phyloP scores from a whole-genome alignment of 1,284 basidiomycete genomes.

The Microbotryum violaceum region DNA sequence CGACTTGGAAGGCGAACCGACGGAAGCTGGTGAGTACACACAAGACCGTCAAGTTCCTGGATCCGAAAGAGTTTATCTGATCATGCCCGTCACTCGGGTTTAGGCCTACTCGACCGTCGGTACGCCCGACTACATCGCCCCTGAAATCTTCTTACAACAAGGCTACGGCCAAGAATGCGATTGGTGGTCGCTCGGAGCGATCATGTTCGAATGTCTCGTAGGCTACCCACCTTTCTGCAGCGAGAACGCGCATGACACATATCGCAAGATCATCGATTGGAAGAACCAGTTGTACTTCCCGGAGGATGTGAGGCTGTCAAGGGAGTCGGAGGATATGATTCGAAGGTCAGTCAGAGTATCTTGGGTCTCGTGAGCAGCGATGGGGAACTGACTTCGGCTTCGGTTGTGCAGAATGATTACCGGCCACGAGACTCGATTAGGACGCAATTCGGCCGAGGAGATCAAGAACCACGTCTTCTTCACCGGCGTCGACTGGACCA shows the following conservation, averaged over 20 bases:
- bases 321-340: slow-evolving; percentile 87
- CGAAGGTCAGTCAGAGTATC: slow-evolving; percentile 48
- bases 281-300: slow-evolving; percentile 83
- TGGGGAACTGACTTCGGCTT: not conserved
- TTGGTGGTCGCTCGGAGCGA: slow-evolving; percentile 55
- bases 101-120: slow-evolving; percentile 97
- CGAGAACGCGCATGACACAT: slow-evolving; percentile 94
- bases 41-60: not conserved
- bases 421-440: slow-evolving; percentile 67
- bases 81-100: not conserved
- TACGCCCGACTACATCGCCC: slow-evolving; percentile 98
- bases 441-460: slow-evolving; percentile 59
- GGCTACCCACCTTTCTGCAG: slow-evolving; percentile 43
- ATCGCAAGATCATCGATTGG: slow-evolving; percentile 98
- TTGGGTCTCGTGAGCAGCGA: not conserved
- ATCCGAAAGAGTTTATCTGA: not conserved
- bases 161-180: slow-evolving; percentile 83
- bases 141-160: slow-evolving; percentile 95
- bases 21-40: slow-evolving; percentile 68
- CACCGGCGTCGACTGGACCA: slow-evolving; percentile 89
- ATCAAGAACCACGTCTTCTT: slow-evolving; percentile 95
- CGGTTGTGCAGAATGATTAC: slow-evolving; percentile 57
- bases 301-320: slow-evolving; percentile 87
- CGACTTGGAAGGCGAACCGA: slow-evolving; percentile 98
- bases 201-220: slow-evolving; percentile 98